phyloP scores from a whole-genome alignment of 2,329 filamentous ascomycete species.

The Diplodia corticola region DNA sequence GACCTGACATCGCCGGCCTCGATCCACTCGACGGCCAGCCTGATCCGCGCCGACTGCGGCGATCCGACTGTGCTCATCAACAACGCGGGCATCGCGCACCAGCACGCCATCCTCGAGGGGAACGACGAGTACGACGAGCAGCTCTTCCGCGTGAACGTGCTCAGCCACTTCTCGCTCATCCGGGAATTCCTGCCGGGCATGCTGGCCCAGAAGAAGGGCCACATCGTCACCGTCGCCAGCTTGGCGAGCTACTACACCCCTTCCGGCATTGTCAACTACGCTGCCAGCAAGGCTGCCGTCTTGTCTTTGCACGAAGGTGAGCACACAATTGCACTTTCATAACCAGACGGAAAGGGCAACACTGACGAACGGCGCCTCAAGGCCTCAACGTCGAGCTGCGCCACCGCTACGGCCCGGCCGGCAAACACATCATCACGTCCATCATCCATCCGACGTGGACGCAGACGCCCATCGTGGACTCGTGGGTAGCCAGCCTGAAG shows the following conservation, averaged over 20 bases:
- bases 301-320: constrained; percentile 34
- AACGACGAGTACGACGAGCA: constrained; percentile 32
- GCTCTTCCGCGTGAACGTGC: constrained; percentile 35
- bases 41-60: constrained; percentile 30
- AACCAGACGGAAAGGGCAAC: neutral
- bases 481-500: constrained; percentile 25
- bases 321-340: no score
- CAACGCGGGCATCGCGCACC: constrained; percentile 33
- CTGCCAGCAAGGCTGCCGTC: constrained; percentile 32
- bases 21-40: constrained; percentile 28
- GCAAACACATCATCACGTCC: constrained; percentile 33
- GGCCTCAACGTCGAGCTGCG: constrained; percentile 33
- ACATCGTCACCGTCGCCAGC: constrained; percentile 34
- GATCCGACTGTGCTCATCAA: constrained; percentile 35
- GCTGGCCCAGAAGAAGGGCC: constrained; percentile 33
- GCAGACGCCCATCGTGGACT: constrained; percentile 31
- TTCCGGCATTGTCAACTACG: constrained; percentile 33
- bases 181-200: constrained; percentile 36
- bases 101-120: constrained; percentile 25
- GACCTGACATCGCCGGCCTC: constrained; percentile 30
- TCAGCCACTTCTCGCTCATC: constrained; percentile 33
- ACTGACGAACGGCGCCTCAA: constrained; percentile 15
- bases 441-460: constrained; percentile 34
- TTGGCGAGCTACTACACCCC: constrained; percentile 33
- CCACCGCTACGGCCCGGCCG: constrained; percentile 28